phyloP scores from a whole-genome alignment of 805 yeast species.

The Candida bentonensis region DNA sequence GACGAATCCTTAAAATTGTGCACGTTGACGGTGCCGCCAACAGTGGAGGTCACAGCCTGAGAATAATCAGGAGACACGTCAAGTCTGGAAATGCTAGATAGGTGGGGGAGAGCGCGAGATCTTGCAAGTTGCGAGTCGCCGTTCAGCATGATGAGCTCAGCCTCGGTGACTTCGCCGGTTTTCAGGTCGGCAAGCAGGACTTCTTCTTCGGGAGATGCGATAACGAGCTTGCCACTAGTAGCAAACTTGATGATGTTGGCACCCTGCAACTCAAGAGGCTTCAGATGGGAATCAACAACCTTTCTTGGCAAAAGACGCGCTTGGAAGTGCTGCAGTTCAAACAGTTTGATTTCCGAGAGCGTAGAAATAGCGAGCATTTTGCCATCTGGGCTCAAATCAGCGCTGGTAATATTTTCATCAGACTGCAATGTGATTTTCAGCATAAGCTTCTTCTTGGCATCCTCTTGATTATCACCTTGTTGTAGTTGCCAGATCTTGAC shows the following conservation, averaged over 20 bases:
- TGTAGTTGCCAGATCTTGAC: constrained; percentile 67
- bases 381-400: constrained; percentile 52
- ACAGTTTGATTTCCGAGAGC: constrained; percentile 51
- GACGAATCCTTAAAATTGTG: constrained; percentile 19
- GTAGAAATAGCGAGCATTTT: constrained; percentile 60
- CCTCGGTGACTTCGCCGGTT: constrained; percentile 3
- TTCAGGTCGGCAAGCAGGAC: constrained; percentile 12
- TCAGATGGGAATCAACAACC: constrained; percentile 4
- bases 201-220: constrained; percentile 16
- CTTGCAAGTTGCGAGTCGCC: constrained; percentile 1
- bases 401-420: constrained; percentile 66
- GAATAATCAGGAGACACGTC: constrained; percentile 32
- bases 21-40: constrained; percentile 51
- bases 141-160: constrained; percentile 4
- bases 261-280: constrained; percentile 5
- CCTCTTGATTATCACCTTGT: constrained; percentile 9
- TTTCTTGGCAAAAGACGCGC: constrained; percentile 21
- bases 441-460: constrained; percentile 32
- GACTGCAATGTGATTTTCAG: constrained; percentile 50
- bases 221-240: constrained; percentile 11
- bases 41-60: constrained; percentile 43
- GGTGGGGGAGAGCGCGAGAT: constrained; percentile 26
- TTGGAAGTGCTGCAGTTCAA: constrained; percentile 35
- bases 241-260: constrained; percentile 9
- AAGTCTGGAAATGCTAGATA: constrained; percentile 38